Evolutionary conservation across 768 basidiomycete genomes (phyloP).

Genomic region (Boletus sp.): DNA sequence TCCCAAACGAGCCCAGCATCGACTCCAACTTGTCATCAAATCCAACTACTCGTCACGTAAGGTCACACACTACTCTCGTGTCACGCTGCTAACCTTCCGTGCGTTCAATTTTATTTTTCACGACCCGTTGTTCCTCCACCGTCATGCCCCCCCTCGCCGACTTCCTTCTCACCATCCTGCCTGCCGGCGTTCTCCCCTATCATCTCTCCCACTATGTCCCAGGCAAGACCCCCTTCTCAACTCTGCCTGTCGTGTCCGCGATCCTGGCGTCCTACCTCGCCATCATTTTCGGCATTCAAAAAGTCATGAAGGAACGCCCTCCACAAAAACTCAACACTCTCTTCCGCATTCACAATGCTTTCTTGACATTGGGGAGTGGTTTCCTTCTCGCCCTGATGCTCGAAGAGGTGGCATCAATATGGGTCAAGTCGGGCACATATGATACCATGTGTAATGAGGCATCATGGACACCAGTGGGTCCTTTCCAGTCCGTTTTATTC

Average conservation of each 20-base stretch:
- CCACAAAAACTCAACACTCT: conserved; percentile 74
- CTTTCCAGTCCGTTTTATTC: not conserved
- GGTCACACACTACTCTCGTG: not conserved
- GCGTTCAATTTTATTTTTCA: conserved; percentile 14
- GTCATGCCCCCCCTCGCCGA: conserved; percentile 74
- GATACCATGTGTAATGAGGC: conserved; percentile 69
- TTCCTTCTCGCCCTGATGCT: conserved; percentile 84
- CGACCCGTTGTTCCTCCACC: conserved; percentile 24
- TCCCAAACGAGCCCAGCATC: too few species aligned
- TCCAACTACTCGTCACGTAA: not conserved
- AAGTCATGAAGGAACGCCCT: conserved; percentile 75
- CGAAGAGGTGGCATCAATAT: conserved; percentile 85
- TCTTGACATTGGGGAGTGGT: conserved; percentile 82
- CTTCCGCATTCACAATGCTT: conserved; percentile 88
- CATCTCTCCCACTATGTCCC: conserved; percentile 47
- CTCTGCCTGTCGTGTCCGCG: conserved; percentile 59
- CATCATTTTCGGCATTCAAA: conserved; percentile 81
- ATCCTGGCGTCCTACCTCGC: conserved; percentile 79
- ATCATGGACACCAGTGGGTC: conserved; percentile 86
- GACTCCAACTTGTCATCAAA: too few species aligned
- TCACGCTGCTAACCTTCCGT: conserved; percentile 32
- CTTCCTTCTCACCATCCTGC: conserved; percentile 56
- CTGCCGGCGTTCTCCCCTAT: conserved; percentile 39
- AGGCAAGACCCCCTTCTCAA: conserved; percentile 59
- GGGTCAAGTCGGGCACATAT: conserved; percentile 68